Evolutionary conservation across 1,139 yeast genomes (phyloP).

Genomic region (Magnusiomyces clavatus): DNA sequence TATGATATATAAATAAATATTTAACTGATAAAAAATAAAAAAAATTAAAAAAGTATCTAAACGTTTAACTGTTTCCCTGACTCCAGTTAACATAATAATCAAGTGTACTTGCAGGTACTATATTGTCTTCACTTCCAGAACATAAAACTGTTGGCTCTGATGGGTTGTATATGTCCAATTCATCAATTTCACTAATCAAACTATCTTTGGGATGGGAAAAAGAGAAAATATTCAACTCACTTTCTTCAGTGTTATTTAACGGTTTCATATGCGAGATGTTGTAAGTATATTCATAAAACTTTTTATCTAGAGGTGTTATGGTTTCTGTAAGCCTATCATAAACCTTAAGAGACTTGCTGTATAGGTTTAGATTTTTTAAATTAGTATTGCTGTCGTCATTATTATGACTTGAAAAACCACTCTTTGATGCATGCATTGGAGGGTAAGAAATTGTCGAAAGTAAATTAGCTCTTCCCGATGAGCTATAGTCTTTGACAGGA

Average conservation of each 20-base stretch:
- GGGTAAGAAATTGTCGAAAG: neutral
- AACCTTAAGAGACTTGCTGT: slow-evolving; percentile 2
- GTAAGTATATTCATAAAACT: slow-evolving; percentile 3
- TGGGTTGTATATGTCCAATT: too few relatives aligned
- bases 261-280: neutral
- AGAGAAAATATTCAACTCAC: too few relatives aligned
- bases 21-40: too few relatives aligned
- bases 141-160: slow-evolving; percentile 1
- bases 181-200: too few relatives aligned
- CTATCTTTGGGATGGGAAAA: too few relatives aligned
- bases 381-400: neutral
- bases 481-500: neutral
- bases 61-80: slow-evolving; percentile 1
- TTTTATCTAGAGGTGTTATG: neutral
- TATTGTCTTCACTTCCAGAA: neutral
- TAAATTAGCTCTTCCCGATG: neutral
- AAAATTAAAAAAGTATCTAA: neutral
- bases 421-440: neutral
- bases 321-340: neutral
- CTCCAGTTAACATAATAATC: slow-evolving; percentile 13
- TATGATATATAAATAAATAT: too few relatives aligned
- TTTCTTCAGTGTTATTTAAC: neutral
- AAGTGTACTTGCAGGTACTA: slow-evolving; percentile 8
- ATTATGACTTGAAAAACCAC: neutral
- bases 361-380: neutral